Percentiles rank a stretch among this genome's conserved stretches.
Conservation (phyloP, 257 asterid genomes). For the Craterostigma plantagineum region DNA sequence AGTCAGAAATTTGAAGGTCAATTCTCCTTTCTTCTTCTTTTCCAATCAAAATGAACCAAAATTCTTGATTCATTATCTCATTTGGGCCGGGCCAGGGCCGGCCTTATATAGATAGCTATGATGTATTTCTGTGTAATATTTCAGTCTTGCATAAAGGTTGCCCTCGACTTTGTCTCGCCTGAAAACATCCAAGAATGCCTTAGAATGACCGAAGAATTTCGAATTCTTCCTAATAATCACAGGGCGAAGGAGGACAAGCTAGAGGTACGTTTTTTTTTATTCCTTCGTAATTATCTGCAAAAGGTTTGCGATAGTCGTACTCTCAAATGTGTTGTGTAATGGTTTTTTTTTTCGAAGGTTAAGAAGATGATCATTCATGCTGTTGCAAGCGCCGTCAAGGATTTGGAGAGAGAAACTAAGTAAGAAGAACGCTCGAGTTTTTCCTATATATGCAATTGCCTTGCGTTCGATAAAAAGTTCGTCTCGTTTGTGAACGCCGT, state of each 20-base stretch:
- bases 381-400: constrained; percentile 32
- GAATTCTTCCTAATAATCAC: constrained; percentile 70
- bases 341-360: constrained; percentile 36
- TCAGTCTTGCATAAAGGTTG: constrained; percentile 96
- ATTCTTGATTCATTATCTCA: constrained; percentile 1
- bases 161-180: constrained; percentile 86
- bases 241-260: constrained; percentile 88
- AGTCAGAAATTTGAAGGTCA: constrained; percentile 87
- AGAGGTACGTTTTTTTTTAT: constrained; percentile 33
- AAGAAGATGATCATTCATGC: constrained; percentile 87
- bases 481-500: too few relatives aligned
- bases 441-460: too few relatives aligned
- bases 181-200: constrained; percentile 74
- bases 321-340: constrained; percentile 1
- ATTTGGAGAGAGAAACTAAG: constrained; percentile 28
- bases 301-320: background rate
- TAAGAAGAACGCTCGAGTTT: too few relatives aligned
- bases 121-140: too few relatives aligned
- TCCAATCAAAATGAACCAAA: background rate
- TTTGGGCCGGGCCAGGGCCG: background rate
- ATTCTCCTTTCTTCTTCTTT: background rate
- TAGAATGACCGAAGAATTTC: constrained; percentile 60
- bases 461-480: too few relatives aligned
- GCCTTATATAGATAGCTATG: too few relatives aligned
- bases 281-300: background rate